phyloP scores from a whole-genome alignment of 371 early-diverging fungal species.

The Lichtheimia hyalospora region DNA sequence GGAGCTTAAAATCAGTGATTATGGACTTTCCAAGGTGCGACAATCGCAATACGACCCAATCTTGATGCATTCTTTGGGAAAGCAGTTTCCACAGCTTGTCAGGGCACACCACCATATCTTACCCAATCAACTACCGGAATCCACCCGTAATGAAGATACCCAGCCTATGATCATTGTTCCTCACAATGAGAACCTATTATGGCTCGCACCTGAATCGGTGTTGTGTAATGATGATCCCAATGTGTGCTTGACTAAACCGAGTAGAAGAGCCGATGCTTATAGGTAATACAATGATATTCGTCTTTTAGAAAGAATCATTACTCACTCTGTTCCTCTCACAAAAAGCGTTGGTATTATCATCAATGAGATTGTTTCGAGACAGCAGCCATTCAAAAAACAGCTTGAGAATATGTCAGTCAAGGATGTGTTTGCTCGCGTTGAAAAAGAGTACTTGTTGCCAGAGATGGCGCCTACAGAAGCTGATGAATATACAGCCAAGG shows the following conservation, averaged over 20 bases:
- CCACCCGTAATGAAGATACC: background rate
- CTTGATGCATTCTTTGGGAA: conserved; percentile 7
- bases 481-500: conserved; percentile 38
- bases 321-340: background rate
- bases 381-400: conserved; percentile 32
- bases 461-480: conserved; percentile 22
- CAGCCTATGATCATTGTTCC: conserved; percentile 3
- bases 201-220: conserved; percentile 52
- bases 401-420: conserved; percentile 10
- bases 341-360: conserved; percentile 49
- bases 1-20: conserved; percentile 53
- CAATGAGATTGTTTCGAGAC: conserved; percentile 50
- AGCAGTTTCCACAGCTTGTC: conserved; percentile 4
- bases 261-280: conserved; percentile 37
- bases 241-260: conserved; percentile 31
- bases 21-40: conserved; percentile 38
- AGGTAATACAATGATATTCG: conserved; percentile 24
- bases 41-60: conserved; percentile 26
- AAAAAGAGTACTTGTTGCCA: conserved; percentile 26
- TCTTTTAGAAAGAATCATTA: too few relatives aligned
- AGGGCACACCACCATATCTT: too few relatives aligned
- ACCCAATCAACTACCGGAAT: background rate
- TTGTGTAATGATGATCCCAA: conserved; percentile 14
- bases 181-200: conserved; percentile 29
- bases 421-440: conserved; percentile 24